phyloP scores from a whole-genome alignment of 2,329 filamentous ascomycete species.

The Alternaria arborescens region DNA sequence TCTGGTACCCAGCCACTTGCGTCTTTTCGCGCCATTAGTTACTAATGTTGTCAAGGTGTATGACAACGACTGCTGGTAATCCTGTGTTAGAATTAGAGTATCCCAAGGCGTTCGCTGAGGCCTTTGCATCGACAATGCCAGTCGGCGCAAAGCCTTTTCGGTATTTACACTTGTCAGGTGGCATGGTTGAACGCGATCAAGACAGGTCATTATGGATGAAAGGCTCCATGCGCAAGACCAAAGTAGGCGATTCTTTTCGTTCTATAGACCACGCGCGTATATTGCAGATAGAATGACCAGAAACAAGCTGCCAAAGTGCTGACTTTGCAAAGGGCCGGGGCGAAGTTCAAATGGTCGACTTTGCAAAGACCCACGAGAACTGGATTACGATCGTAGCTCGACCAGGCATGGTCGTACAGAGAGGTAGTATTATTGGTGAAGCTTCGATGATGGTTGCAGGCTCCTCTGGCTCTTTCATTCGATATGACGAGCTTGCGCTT shows the following conservation, averaged over 20 bases:
- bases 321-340: constrained; percentile 15
- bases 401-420: constrained; percentile 21
- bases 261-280: background rate
- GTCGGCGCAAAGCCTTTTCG: constrained; percentile 20
- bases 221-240: constrained; percentile 21
- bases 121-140: constrained; percentile 16
- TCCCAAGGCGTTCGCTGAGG: constrained; percentile 24
- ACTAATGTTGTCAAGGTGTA: constrained; percentile 25
- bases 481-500: constrained; percentile 29
- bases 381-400: constrained; percentile 29
- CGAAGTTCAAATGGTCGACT: constrained; percentile 25
- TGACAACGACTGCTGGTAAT: constrained; percentile 27
- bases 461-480: constrained; percentile 24
- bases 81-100: constrained; percentile 22
- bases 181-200: constrained; percentile 23
- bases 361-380: constrained; percentile 16
- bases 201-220: constrained; percentile 21
- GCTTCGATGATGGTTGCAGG: constrained; percentile 19
- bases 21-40: background rate
- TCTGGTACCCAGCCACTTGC: constrained; percentile 21
- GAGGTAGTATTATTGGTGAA: constrained; percentile 16
- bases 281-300: background rate
- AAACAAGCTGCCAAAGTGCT: constrained; percentile 7
- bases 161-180: constrained; percentile 24
- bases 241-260: constrained; percentile 5